phyloP scores from a whole-genome alignment of 768 basidiomycete species.

The Lactifluus pinguis region DNA sequence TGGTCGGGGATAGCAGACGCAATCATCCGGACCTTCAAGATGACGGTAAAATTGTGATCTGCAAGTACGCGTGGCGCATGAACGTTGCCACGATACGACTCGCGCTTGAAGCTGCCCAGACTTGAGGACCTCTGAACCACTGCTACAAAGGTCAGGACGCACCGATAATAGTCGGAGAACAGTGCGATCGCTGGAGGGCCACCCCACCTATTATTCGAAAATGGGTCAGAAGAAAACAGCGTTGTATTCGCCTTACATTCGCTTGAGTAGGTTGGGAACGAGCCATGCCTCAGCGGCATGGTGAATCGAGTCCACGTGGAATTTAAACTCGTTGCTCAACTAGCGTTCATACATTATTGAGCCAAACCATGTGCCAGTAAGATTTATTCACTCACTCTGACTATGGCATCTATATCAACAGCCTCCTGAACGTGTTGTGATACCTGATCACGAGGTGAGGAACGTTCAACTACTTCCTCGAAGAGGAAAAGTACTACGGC shows the following conservation, averaged over 20 bases:
- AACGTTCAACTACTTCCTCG: neutral
- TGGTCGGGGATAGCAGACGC: neutral
- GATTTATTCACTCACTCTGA: slow-evolving; percentile 41
- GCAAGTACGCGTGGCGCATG: slow-evolving; percentile 72
- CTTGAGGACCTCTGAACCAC: neutral
- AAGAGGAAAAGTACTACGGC: neutral
- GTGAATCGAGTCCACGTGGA: slow-evolving; percentile 69
- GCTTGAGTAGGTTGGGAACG: slow-evolving; percentile 67
- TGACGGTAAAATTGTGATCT: slow-evolving; percentile 54
- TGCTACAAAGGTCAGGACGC: neutral
- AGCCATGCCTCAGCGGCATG: slow-evolving; percentile 78
- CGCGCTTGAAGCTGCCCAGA: slow-evolving; percentile 52
- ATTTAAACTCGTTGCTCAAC: slow-evolving; percentile 80
- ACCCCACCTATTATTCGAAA: slow-evolving; percentile 35
- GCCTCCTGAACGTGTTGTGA: slow-evolving; percentile 65
- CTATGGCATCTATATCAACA: slow-evolving; percentile 64
- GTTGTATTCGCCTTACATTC: slow-evolving; percentile 37
- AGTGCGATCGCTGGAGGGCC: slow-evolving; percentile 66
- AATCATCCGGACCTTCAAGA: slow-evolving; percentile 53
- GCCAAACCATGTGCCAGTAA: neutral
- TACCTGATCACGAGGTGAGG: slow-evolving; percentile 31
- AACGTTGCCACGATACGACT: slow-evolving; percentile 72
- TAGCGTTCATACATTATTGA: slow-evolving; percentile 22
- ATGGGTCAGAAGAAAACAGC: neutral
- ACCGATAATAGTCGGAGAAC: slow-evolving; percentile 51